Percentiles rank a stretch among this genome's conserved stretches.
Evolutionary conservation across 1,284 basidiomycete genomes (phyloP).

Genomic region (Cystobasidium sp.): DNA sequence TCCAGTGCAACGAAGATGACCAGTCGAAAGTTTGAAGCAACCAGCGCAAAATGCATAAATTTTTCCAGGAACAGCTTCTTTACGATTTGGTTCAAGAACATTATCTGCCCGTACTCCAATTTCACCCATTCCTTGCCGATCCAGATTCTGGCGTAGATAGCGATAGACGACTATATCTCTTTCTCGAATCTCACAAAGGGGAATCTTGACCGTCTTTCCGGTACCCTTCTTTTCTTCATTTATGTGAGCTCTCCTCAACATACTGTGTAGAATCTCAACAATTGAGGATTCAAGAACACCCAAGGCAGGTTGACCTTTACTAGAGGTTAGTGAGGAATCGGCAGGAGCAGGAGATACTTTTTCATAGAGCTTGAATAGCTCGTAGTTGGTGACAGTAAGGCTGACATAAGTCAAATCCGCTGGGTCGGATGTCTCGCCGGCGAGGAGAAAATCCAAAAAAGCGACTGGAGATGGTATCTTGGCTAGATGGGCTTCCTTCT

Average conservation of each 20-base stretch:
- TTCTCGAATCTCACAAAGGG: neutral
- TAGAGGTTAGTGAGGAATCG: too few relatives aligned
- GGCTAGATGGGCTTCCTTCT: too few relatives aligned
- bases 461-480: too few relatives aligned
- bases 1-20: neutral
- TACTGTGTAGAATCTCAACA: too few relatives aligned
- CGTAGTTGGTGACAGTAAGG: too few relatives aligned
- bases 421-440: too few relatives aligned
- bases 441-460: too few relatives aligned
- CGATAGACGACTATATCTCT: neutral
- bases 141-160: neutral
- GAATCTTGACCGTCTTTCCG: neutral
- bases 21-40: neutral
- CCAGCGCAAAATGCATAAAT: neutral
- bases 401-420: too few relatives aligned
- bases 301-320: too few relatives aligned
- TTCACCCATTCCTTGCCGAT: neutral
- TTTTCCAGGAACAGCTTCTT: neutral
- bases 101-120: neutral
- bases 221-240: neutral
- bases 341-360: too few relatives aligned
- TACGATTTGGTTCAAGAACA: neutral
- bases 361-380: too few relatives aligned
- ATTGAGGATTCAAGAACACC: too few relatives aligned
- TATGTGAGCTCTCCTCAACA: neutral